A percentile compares a stretch with the other conserved stretches of the same genome.
Conservation (phyloP, 257 asterid species). For the Solanum rostratum region DNA sequence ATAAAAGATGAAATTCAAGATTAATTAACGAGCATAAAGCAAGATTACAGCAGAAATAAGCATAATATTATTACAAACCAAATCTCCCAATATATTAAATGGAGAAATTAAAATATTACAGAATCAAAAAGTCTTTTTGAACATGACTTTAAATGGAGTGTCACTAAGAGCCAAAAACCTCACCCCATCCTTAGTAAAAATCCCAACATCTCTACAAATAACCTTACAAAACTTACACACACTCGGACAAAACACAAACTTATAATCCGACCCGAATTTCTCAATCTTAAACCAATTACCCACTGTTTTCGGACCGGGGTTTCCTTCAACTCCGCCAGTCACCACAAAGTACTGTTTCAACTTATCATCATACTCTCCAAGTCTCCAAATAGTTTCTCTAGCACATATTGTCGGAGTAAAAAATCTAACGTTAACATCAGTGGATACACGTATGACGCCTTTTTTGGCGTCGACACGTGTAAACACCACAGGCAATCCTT, state of each 20-base stretch:
- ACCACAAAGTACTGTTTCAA: background rate
- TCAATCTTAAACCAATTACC: constrained; percentile 15
- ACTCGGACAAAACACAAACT: constrained; percentile 11
- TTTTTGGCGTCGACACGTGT: background rate
- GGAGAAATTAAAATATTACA: background rate
- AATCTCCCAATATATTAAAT: background rate
- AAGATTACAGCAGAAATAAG: background rate
- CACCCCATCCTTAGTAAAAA: background rate
- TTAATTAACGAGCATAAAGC: background rate
- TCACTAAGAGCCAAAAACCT: constrained; percentile 12
- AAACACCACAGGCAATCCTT: constrained; percentile 1
- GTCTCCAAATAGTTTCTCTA: constrained; percentile 8
- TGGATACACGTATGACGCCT: background rate
- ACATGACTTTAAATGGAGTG: background rate
- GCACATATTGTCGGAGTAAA: constrained; percentile 2
- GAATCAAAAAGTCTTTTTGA: background rate
- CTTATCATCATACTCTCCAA: background rate
- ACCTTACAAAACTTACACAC: constrained; percentile 2
- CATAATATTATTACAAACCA: background rate
- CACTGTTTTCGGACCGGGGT: background rate
- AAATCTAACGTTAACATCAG: constrained; percentile 4
- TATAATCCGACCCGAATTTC: background rate
- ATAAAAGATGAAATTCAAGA: background rate
- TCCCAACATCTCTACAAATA: constrained; percentile 8
- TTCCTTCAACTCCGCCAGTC: constrained; percentile 11